Percentiles rank a stretch among this genome's conserved stretches.
phyloP scores from a whole-genome alignment of 805 yeast genomes.

The Saccharomycodes ludwigii region DNA sequence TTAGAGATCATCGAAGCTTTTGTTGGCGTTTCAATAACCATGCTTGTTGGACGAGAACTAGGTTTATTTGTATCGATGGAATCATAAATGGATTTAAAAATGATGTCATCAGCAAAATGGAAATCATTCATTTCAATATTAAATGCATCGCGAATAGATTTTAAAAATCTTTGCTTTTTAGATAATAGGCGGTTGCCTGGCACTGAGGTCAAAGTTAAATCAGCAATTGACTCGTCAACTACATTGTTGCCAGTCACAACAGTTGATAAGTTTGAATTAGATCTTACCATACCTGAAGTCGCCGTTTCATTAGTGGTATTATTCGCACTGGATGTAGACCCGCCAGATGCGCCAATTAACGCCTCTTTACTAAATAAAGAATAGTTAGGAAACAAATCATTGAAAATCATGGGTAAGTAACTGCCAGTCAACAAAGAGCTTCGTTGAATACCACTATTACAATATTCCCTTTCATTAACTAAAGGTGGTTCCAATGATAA shows the following conservation, averaged over 20 bases:
- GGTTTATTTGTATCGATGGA: conserved; percentile 18
- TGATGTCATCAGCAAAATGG: conserved; percentile 40
- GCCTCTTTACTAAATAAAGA: conserved; percentile 42
- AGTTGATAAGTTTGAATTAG: conserved; percentile 9
- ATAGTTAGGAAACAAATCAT: conserved; percentile 42
- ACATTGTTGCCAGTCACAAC: conserved; percentile 34
- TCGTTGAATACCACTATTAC: conserved; percentile 33
- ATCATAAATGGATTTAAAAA: conserved; percentile 44
- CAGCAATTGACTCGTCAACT: conserved; percentile 25
- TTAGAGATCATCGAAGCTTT: conserved; percentile 28
- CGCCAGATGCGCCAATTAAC: conserved; percentile 43
- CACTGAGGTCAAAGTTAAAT: conserved; percentile 12
- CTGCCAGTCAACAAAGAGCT: conserved; percentile 51
- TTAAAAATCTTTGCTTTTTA: conserved; percentile 37
- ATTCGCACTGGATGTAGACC: too few relatives aligned
- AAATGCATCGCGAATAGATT: conserved; percentile 49
- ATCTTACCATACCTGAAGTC: neutral
- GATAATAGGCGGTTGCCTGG: conserved; percentile 16
- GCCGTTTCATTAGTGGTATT: neutral
- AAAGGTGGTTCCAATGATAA: conserved; percentile 48
- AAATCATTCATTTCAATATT: conserved; percentile 48
- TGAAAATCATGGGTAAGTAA: conserved; percentile 52
- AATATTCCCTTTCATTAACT: conserved; percentile 15
- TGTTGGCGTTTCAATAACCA: conserved; percentile 34
- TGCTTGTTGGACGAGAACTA: conserved; percentile 32